Evolutionary conservation across 192 early-diverging fungal species (phyloP).

Genomic region (Entomortierella parvispora): DNA sequence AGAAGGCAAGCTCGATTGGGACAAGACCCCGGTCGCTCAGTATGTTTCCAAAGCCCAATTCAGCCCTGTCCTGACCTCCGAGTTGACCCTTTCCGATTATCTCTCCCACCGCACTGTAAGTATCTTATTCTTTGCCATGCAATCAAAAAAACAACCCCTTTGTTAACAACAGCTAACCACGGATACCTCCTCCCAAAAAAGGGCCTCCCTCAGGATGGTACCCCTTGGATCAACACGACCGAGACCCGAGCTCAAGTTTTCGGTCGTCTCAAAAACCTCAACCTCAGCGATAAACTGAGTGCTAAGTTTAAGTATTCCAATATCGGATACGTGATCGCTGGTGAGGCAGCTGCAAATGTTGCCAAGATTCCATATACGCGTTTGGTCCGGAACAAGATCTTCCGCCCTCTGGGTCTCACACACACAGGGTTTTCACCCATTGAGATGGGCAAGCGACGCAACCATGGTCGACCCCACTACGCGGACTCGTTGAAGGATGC

Average conservation of each 20-base stretch:
- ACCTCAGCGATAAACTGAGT: background rate
- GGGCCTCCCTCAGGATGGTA: background rate
- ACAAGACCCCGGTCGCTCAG: background rate
- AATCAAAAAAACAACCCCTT: no score
- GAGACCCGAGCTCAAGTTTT: constrained; percentile 5
- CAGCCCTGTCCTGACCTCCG: constrained; percentile 6
- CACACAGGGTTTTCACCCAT: constrained; percentile 2
- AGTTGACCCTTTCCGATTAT: constrained; percentile 8
- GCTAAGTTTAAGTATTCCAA: constrained; percentile 4
- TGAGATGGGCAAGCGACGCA: constrained; percentile 5
- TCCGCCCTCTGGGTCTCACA: constrained; percentile 5
- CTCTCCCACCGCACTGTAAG: constrained; percentile 17
- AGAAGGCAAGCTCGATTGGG: constrained; percentile 13
- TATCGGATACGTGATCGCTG: constrained; percentile 17
- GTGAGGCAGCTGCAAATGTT: constrained; percentile 11
- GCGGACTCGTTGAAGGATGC: constrained; percentile 8
- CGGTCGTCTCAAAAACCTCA: constrained; percentile 11
- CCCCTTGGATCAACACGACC: background rate
- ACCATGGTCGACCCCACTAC: background rate
- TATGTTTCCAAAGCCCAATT: constrained; percentile 10
- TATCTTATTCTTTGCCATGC: background rate
- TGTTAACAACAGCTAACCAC: no score
- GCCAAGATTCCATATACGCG: constrained; percentile 2
- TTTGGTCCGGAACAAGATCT: constrained; percentile 7
- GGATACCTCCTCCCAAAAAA: background rate